Conservation (phyloP, 1,139 yeast genomes). For the Torulaspora globosa region DNA sequence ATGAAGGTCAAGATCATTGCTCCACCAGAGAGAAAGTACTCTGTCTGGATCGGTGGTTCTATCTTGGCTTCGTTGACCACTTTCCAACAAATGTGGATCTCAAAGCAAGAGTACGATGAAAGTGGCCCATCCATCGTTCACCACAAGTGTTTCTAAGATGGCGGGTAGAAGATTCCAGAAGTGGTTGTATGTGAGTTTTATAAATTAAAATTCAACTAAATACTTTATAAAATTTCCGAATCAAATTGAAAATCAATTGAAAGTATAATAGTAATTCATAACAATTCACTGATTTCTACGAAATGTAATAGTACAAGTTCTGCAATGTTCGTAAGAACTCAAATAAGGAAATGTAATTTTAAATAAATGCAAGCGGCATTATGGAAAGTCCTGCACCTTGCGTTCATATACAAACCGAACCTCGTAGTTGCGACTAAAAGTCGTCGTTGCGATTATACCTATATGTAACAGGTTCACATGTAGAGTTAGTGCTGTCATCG, state of each 20-base stretch:
- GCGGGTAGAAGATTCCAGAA: neutral
- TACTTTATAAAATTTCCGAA: slow-evolving; percentile 4
- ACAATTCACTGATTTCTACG: too few species aligned
- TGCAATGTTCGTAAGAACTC: neutral
- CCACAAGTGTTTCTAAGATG: slow-evolving; percentile 96
- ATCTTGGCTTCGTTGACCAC: slow-evolving; percentile 97
- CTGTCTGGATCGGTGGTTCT: slow-evolving; percentile 99
- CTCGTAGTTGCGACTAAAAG: neutral
- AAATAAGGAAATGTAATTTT: neutral
- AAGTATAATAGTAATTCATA: neutral
- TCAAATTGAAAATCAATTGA: slow-evolving; percentile 3
- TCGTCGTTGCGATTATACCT: neutral
- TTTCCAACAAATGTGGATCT: slow-evolving; percentile 99
- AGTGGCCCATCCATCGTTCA: slow-evolving; percentile 99
- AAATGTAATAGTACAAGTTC: neutral
- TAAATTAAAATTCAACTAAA: slow-evolving; percentile 7
- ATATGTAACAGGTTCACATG: slow-evolving; percentile 1
- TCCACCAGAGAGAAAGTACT: slow-evolving; percentile 99
- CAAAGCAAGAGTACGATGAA: slow-evolving; percentile 99
- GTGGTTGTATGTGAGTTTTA: slow-evolving; percentile 2
- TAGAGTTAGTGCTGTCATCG: slow-evolving; percentile 2
- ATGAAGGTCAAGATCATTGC: slow-evolving; percentile 99
- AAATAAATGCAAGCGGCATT: slow-evolving; percentile 5
- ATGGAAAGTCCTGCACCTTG: neutral
- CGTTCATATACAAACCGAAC: neutral